Percentiles rank a stretch among this genome's conserved stretches.
These are phyloP conservation scores for Casuarina equisetifolia DNA, from an alignment of 306 rosid species.

Conservation along the genomic window DNA sequence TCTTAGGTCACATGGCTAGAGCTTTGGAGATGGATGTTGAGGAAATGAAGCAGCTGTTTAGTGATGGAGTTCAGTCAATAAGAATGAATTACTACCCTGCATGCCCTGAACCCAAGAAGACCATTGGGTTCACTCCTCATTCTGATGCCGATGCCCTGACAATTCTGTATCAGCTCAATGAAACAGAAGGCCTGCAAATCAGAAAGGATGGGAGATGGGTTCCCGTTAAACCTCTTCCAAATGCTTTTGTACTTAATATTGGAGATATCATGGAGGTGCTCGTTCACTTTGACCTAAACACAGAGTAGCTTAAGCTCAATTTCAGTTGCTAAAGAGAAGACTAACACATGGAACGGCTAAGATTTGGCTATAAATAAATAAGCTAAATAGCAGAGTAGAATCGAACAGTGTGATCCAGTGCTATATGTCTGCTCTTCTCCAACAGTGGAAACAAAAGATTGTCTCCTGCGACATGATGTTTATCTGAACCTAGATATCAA, in stretches of 20 bases:
- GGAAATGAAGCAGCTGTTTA: conserved; percentile 22
- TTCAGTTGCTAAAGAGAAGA: neutral
- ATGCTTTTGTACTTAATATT: conserved; percentile 42
- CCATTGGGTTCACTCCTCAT: conserved; percentile 35
- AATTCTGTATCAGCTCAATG: conserved; percentile 35
- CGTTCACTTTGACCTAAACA: neutral
- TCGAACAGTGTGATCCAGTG: neutral
- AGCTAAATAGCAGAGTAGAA: neutral
- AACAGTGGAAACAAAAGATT: no score
- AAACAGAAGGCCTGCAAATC: conserved; percentile 47
- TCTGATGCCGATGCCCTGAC: conserved; percentile 36
- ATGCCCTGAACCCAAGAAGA: conserved; percentile 38
- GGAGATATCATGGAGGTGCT: conserved; percentile 50
- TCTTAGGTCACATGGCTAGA: conserved; percentile 23
- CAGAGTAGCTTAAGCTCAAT: neutral
- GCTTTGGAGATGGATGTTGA: conserved; percentile 24
- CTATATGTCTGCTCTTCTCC: no score
- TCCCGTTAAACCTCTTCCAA: conserved; percentile 44
- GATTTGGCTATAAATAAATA: neutral
- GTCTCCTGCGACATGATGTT: no score
- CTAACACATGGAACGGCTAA: neutral
- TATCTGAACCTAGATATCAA: no score
- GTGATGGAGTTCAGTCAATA: conserved; percentile 25
- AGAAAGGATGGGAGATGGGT: conserved; percentile 42
- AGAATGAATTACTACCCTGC: conserved; percentile 47